Evolutionary conservation across 768 basidiomycete genomes (phyloP).

Genomic region (Boletus eberwhitei): DNA sequence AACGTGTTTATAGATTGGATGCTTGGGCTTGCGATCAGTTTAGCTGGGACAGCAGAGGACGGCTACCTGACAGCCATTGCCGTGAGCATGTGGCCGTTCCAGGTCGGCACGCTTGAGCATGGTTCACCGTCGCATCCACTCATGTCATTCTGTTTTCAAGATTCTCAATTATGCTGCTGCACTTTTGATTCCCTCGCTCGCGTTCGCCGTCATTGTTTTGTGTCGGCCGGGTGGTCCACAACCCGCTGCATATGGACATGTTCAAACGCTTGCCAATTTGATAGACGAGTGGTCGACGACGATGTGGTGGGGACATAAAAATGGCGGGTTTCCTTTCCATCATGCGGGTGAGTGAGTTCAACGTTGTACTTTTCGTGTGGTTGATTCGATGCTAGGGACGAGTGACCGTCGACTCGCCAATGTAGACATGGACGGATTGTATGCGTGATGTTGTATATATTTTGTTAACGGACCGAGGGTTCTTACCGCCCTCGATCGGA

Average conservation of each 20-base stretch:
- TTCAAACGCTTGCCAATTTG: constrained; percentile 34
- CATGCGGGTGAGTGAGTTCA: constrained; percentile 23
- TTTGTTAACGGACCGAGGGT: too few species aligned
- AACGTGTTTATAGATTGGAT: constrained; percentile 27
- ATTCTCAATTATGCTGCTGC: constrained; percentile 26
- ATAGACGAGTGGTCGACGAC: constrained; percentile 36
- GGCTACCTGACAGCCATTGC: constrained; percentile 12
- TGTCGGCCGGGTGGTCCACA: constrained; percentile 23
- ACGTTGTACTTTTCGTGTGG: background rate
- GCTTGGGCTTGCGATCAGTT: constrained; percentile 29
- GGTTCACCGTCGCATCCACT: background rate
- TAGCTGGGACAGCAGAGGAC: constrained; percentile 10
- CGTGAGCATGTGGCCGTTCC: constrained; percentile 27
- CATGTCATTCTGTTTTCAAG: constrained; percentile 9
- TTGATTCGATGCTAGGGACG: constrained; percentile 19
- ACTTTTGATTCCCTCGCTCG: constrained; percentile 20
- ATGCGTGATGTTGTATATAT: constrained; percentile 7
- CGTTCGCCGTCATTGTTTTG: constrained; percentile 11
- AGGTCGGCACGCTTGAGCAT: constrained; percentile 10
- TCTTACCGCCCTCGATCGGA: constrained; percentile 16
- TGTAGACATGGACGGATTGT: constrained; percentile 21
- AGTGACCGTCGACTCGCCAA: constrained; percentile 17
- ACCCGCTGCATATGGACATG: constrained; percentile 32
- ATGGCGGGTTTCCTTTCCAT: background rate
- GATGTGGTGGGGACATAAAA: constrained; percentile 33